phyloP scores from a whole-genome alignment of 129 eudicot species.

The Pulicaria dysenterica region DNA sequence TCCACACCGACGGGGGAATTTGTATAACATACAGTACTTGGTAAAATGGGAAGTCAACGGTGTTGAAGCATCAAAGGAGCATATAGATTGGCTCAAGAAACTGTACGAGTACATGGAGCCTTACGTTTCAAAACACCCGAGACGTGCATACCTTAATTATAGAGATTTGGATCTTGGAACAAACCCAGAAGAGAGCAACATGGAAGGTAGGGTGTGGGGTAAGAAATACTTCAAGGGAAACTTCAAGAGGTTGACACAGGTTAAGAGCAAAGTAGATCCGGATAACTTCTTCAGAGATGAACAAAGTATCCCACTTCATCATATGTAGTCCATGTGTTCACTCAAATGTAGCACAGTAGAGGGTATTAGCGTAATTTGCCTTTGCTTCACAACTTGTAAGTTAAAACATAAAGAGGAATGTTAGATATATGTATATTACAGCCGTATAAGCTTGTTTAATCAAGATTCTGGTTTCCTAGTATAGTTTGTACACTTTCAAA shows the following conservation, averaged over 20 bases:
- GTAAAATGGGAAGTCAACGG: slow-evolving; percentile 51
- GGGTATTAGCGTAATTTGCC: slow-evolving; percentile 3
- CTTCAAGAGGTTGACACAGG: slow-evolving; percentile 50
- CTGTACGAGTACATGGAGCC: slow-evolving; percentile 43
- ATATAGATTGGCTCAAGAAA: slow-evolving; percentile 43
- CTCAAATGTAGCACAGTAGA: neutral
- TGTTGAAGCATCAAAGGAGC: slow-evolving; percentile 27
- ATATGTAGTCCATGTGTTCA: neutral
- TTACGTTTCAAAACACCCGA: slow-evolving; percentile 50
- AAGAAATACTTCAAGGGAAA: slow-evolving; percentile 53
- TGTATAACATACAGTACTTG: slow-evolving; percentile 49
- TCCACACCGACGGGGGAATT: slow-evolving; percentile 58
- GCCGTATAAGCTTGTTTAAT: no score
- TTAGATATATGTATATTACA: no score
- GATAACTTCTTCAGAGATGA: slow-evolving; percentile 48
- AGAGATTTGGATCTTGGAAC: slow-evolving; percentile 55
- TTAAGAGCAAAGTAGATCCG: slow-evolving; percentile 49
- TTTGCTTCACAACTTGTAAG: neutral
- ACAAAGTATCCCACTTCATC: slow-evolving; percentile 51
- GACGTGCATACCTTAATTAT: slow-evolving; percentile 51
- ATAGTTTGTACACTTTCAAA: no score
- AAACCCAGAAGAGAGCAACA: slow-evolving; percentile 25
- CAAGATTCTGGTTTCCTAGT: no score
- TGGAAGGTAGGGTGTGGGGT: slow-evolving; percentile 54
- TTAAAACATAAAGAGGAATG: no score